phyloP scores from a whole-genome alignment of 345 rosid genomes.

The Triadica sebifera region DNA sequence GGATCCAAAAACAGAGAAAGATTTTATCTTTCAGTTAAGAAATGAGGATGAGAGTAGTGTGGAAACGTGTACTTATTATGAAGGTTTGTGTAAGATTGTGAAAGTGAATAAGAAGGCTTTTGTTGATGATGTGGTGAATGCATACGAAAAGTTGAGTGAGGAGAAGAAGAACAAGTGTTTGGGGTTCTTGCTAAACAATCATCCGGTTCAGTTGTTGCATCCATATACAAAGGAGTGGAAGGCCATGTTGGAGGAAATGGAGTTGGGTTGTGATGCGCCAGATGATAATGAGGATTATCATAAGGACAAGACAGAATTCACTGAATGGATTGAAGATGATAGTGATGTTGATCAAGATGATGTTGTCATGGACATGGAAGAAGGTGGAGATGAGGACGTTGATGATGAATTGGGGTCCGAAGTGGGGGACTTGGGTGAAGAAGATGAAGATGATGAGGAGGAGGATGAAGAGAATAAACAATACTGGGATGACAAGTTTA shows the following conservation, averaged over 20 bases:
- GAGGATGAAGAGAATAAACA: constrained; percentile 24
- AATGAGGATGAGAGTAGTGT: constrained; percentile 53
- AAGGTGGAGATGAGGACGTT: constrained; percentile 21
- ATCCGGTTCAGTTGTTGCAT: constrained; percentile 74
- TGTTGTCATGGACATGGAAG: constrained; percentile 43
- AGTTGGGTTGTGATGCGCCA: constrained; percentile 95
- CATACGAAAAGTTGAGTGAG: constrained; percentile 69
- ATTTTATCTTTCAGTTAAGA: constrained; percentile 53
- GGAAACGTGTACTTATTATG: constrained; percentile 65
- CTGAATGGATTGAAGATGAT: constrained; percentile 65
- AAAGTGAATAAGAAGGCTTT: constrained; percentile 70
- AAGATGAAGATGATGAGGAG: constrained; percentile 29
- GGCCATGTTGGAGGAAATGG: constrained; percentile 89
- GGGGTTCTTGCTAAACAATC: constrained; percentile 73
- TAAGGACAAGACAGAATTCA: constrained; percentile 40
- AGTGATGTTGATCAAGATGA: constrained; percentile 39
- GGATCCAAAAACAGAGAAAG: constrained; percentile 67
- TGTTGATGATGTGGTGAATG: constrained; percentile 95
- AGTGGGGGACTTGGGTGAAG: constrained; percentile 32
- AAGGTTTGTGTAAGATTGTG: constrained; percentile 88
- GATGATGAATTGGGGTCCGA: constrained; percentile 15
- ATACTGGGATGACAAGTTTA: constrained; percentile 70
- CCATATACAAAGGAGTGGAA: constrained; percentile 94
- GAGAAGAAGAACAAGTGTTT: constrained; percentile 68
- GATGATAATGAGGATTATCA: constrained; percentile 44